Evolutionary conservation across 768 basidiomycete genomes (phyloP), one percentile per base, ranked within the genome.

Genomic region (Amanita brunnescens): DNA sequence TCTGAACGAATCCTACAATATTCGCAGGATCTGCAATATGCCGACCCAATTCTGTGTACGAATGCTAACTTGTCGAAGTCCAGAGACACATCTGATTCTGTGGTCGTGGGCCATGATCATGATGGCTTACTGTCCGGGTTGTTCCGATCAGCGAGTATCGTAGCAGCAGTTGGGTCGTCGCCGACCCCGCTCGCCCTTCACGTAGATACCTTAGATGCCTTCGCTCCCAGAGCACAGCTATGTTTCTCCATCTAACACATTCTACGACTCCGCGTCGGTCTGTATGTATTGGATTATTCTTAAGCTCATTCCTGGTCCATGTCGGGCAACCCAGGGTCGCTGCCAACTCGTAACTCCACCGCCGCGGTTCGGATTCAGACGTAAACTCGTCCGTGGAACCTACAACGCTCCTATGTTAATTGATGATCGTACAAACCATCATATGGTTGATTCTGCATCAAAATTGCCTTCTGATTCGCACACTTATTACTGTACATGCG

Each of bases 351-450:
- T 51, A 44, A 33, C 40, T 43, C 66, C 68, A 67, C 68, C 67
- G 61, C 68, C 67, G 68, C 66, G 70, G 67, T 61, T 62, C 63
- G 63, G 65, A 61, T 52, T 55, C 58, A 56, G 56, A 58, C 53
- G 57, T 61, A 62, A 62, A 55, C 41, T 61, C 61, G 64, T 67
- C 67, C 68, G 65, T 69, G 69, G 67, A 67, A 64, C 57, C 65
- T 58, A 54, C 56, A 48, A 23, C 34, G 20, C 32, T 40, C 39
- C 49, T 32, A 18, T 41, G 37, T 49, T 41, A 40, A 49, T 49
- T 49, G 49, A 49, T 49, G 38, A 41, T 49, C 39, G 35, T 12
- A 30, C 47, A 40, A 20, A 41, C 21, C 37, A 41, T 33, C 12
- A 26, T 38, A 48, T 38, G 30, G 23, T 20, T 49, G 39, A 49